These are phyloP conservation scores for Eremomyces bilateralis DNA, from an alignment of 495 filamentous ascomycete genomes.

Conservation along the genomic window DNA sequence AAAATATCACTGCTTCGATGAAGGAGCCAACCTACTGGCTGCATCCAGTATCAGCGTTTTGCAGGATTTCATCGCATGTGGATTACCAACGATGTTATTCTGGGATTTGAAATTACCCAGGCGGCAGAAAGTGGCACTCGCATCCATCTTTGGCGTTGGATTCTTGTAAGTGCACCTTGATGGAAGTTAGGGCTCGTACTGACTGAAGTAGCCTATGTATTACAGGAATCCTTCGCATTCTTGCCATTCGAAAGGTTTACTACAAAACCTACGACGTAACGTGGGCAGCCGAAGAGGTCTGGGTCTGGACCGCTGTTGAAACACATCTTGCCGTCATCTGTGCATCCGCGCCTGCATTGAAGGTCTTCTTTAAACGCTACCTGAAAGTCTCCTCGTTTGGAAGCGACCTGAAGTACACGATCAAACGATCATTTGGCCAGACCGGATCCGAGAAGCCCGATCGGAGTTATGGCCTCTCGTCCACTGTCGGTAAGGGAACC, in stretches of 20 bases:
- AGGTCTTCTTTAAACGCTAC: slow-evolving; percentile 15
- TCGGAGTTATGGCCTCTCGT: too few species aligned
- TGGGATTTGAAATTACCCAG: slow-evolving; percentile 12
- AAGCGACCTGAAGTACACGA: too few species aligned
- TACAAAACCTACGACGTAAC: slow-evolving; percentile 14
- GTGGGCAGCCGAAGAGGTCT: slow-evolving; percentile 8
- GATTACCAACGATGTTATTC: slow-evolving; percentile 10
- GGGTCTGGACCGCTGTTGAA: slow-evolving; percentile 14
- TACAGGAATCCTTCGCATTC: slow-evolving; percentile 10
- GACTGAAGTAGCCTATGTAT: slow-evolving; percentile 10
- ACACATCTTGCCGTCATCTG: slow-evolving; percentile 15
- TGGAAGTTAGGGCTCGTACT: not conserved
- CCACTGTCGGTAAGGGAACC: too few species aligned
- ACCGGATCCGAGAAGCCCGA: too few species aligned
- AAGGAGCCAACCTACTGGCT: slow-evolving; percentile 7
- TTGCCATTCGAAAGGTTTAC: slow-evolving; percentile 8
- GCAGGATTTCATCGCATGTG: slow-evolving; percentile 11
- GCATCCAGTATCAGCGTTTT: slow-evolving; percentile 8
- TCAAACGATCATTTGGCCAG: too few species aligned
- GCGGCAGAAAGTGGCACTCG: slow-evolving; percentile 12
- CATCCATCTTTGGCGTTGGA: slow-evolving; percentile 11
- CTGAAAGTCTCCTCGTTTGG: slow-evolving; percentile 7
- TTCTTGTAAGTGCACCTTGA: slow-evolving; percentile 8
- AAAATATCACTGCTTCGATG: slow-evolving; percentile 9
- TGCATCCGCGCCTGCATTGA: slow-evolving; percentile 15